phyloP scores from a whole-genome alignment of 2,329 filamentous ascomycete species.

The Scedosporium boydii region DNA sequence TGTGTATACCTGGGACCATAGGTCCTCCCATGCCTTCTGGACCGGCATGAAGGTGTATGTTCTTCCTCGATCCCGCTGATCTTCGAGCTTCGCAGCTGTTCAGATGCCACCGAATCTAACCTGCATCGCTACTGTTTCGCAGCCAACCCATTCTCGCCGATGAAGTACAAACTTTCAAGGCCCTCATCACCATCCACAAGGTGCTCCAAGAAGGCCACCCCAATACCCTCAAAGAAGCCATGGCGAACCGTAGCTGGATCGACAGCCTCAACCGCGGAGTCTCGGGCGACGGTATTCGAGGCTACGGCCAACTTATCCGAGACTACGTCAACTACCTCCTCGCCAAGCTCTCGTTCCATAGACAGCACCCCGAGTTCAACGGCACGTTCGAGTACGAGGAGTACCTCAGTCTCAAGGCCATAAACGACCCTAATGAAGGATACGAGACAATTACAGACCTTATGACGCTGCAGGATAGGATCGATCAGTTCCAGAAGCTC shows the following conservation, averaged over 20 bases:
- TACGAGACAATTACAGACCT: conserved; percentile 94
- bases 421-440: conserved; percentile 97
- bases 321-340: conserved; percentile 96
- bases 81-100: not conserved
- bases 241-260: conserved; percentile 82
- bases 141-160: conserved; percentile 97
- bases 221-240: conserved; percentile 74
- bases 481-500: conserved; percentile 96
- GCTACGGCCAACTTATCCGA: conserved; percentile 84
- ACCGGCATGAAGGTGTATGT: conserved; percentile 94
- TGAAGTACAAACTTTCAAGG: conserved; percentile 98
- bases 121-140: conserved; percentile 3
- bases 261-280: conserved; percentile 83
- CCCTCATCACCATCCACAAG: conserved; percentile 93
- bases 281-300: conserved; percentile 73
- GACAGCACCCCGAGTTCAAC: conserved; percentile 96
- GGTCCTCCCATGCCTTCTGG: conserved; percentile 92
- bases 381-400: conserved; percentile 98
- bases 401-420: conserved; percentile 94
- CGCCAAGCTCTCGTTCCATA: conserved; percentile 91
- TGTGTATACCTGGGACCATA: conserved; percentile 99
- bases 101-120: conserved; percentile 2
- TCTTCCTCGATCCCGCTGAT: not conserved
- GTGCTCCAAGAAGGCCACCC: conserved; percentile 96
- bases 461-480: conserved; percentile 95